Evolutionary conservation across 352 stramenopile genomes (phyloP), one percentile per base, ranked within the genome.

Genomic region (Nothophytophthora sp.): DNA sequence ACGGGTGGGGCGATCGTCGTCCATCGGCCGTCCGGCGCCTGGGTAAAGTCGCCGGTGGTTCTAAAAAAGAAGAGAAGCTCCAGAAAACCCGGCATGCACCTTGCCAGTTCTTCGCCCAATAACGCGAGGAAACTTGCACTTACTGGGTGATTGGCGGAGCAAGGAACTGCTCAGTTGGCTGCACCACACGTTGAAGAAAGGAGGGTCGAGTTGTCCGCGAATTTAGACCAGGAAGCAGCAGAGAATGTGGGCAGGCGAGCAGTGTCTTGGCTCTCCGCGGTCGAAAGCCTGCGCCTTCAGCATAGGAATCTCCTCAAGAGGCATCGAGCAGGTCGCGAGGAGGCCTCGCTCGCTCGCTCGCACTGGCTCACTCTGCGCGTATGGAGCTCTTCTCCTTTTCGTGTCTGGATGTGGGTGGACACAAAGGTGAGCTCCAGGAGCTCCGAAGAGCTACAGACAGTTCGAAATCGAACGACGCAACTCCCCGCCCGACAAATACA

Each of bases 11-110:
- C n/a, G n/a, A n/a, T n/a, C n/a, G n/a, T n/a, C n/a, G n/a, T n/a
- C n/a, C n/a, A n/a, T n/a, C n/a, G n/a, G n/a, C n/a, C n/a, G n/a
- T n/a, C n/a, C n/a, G n/a, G n/a, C n/a, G n/a, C n/a, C n/a, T n/a
- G n/a, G n/a, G 28, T 37, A 50, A 40, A 59, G 42, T 60, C 11
- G 44, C 42, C 38, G 41, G 10, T 18, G 23, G 27, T 64, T 69
- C 38, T 46, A 61, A 54, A 55, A 48, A 59, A 42, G 60, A 55
- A 47, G 12, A 28, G n/a, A 29, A 25, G 16, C 8, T 9, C 15
- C 15, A n/a, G 35, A 55, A 36, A 44, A 25, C 25, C 25, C 55
- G 52, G 60, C 60, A 69, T 49, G 29, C 37, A 69, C 54, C 64
- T 44, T 65, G 36, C 61, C 54, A 30, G 32, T 20, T 38, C 23